phyloP scores from a whole-genome alignment of 148 eudicot genomes.

The Rheum nobile region DNA sequence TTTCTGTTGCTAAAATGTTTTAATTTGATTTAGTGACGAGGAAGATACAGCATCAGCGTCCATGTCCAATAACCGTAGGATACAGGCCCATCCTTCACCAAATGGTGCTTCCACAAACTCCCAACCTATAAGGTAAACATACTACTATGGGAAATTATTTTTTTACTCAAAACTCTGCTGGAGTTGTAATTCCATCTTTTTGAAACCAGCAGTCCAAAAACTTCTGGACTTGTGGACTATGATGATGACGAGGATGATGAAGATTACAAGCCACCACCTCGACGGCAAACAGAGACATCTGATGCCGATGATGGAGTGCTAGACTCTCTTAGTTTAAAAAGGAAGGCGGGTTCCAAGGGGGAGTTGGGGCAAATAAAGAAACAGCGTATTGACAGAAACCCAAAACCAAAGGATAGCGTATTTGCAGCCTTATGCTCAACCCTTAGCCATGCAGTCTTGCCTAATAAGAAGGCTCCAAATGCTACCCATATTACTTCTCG shows the following conservation, averaged over 20 bases:
- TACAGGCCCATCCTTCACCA: conserved; percentile 32
- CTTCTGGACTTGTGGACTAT: conserved; percentile 86
- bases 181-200: not conserved
- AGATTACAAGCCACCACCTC: conserved; percentile 85
- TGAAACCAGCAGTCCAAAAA: conserved; percentile 28
- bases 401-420: conserved; percentile 49
- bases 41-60: conserved; percentile 87
- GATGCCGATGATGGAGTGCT: conserved; percentile 57
- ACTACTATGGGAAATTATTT: not conserved
- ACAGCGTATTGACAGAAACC: conserved; percentile 33
- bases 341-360: conserved; percentile 44
- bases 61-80: conserved; percentile 20
- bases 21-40: conserved; percentile 57
- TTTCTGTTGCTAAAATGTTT: conserved; percentile 4
- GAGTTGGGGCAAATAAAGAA: conserved; percentile 52
- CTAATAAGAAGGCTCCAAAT: conserved; percentile 43
- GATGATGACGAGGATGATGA: conserved; percentile 96
- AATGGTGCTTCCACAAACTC: conserved; percentile 46
- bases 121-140: conserved; percentile 45
- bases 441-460: conserved; percentile 56
- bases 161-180: not conserved
- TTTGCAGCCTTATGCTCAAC: conserved; percentile 73
- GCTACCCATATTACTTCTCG: conserved; percentile 16
- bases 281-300: conserved; percentile 38
- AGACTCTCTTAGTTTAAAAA: conserved; percentile 44